Evolutionary conservation across 2,329 filamentous ascomycete genomes (phyloP), one percentile per base, ranked within the genome.

Genomic region (Exserohilum rostratum): DNA sequence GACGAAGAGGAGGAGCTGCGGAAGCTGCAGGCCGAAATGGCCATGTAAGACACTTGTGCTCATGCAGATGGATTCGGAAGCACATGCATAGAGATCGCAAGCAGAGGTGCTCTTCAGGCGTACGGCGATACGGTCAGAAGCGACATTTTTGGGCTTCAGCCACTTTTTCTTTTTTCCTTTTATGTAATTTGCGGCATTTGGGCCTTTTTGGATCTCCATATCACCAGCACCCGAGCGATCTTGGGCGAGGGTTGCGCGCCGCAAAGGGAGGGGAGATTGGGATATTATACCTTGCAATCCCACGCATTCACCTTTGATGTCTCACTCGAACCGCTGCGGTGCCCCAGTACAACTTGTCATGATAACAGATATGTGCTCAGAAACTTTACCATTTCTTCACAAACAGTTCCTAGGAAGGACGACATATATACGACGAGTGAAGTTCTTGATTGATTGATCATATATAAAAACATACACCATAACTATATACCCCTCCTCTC

Each of bases 1-100:
- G 93, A 98, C 83, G 95, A 98, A 73, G 93, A 98, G 77, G 93
- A 89, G 69, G 93, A 98, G 80, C 82, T 98, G 71, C 86, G 89
- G 77, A 97, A 95, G 79, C 78, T 99, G 66, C 92, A 96, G 75
- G 93, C 91, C 31, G 93, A 97, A 78, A 98, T 98, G 93, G 93
- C 93, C 62, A 96, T 97, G 89, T 96, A 49, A 62, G 47, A 27
- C n/a, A 13, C 4, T n/a, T 1, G 1, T 33, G 45, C 17, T 40
- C 34, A 3, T 20, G 6, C 46, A 39, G 38, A 29, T 20, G 12
- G 15, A 9, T 22, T 5, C 10, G 17, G n/a, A 13, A 13, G 12
- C 11, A 40, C 18, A 40, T 2, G 18, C 27, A 47, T 38, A 38
- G 25, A 39, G 25, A 49, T 33, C 20, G 34, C 44, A 17, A 43